A percentile compares a stretch with the other conserved stretches of the same genome.
phyloP scores from a whole-genome alignment of 192 early-diverging fungal genomes.

The Entophlyctis luteolus region DNA sequence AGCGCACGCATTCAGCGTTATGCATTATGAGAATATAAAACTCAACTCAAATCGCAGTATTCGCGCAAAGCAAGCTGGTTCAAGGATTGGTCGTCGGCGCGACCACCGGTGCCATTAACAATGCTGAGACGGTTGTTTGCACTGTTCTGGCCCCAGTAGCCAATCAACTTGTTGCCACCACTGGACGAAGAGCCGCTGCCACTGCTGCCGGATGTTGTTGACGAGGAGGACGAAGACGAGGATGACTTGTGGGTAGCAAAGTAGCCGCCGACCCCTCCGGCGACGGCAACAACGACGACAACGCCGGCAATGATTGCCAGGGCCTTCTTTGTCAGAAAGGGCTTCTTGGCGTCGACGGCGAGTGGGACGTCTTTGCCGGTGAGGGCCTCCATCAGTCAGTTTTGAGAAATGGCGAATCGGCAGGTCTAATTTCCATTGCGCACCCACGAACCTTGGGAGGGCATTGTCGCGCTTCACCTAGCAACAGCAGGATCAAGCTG shows the following conservation, averaged over 20 bases:
- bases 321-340: background rate
- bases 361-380: no score
- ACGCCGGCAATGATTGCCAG: background rate
- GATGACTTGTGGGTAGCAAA: background rate
- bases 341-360: no score
- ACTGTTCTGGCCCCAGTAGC: constrained; percentile 10
- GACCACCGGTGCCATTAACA: background rate
- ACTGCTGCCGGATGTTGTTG: background rate
- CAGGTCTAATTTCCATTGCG: no score
- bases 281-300: constrained; percentile 1
- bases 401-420: no score
- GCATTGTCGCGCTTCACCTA: no score
- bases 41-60: constrained; percentile 6
- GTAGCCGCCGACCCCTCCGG: constrained; percentile 1
- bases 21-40: background rate
- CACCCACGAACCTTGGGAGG: no score
- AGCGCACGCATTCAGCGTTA: no score
- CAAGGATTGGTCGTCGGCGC: background rate
- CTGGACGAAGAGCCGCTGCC: background rate
- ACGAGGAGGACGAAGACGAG: background rate
- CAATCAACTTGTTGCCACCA: background rate
- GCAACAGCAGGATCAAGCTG: no score
- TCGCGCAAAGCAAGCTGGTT: background rate
- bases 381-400: no score
- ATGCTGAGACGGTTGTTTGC: constrained; percentile 11